phyloP scores from a whole-genome alignment of 139 green algal species.

The Tetradesmus obliquus region DNA sequence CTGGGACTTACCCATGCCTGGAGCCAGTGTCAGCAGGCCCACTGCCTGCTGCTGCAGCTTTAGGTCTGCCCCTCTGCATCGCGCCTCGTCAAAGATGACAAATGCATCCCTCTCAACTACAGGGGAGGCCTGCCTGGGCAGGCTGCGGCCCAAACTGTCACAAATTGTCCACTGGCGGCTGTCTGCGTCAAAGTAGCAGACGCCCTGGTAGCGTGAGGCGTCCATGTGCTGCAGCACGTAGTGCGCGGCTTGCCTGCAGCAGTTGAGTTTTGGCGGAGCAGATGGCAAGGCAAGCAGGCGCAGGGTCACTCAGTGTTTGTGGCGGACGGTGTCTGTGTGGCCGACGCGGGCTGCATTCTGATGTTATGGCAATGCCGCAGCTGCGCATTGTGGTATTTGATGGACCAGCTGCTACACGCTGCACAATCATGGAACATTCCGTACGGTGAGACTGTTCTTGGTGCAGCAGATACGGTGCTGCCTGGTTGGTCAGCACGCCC shows the following conservation, averaged over 20 bases:
- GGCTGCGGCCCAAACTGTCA: neutral
- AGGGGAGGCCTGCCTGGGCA: neutral
- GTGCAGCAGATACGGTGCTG: too few relatives aligned
- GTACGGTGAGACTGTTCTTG: too few relatives aligned
- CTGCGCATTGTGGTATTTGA: conserved; percentile 23
- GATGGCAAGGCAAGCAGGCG: conserved; percentile 33
- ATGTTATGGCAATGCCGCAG: conserved; percentile 66
- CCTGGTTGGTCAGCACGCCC: too few relatives aligned
- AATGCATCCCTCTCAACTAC: neutral
- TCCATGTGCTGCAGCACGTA: conserved; percentile 7
- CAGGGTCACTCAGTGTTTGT: conserved; percentile 26
- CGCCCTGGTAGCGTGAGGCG: neutral
- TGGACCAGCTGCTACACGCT: too few relatives aligned
- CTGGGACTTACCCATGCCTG: conserved; percentile 67
- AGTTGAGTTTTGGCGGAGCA: conserved; percentile 40
- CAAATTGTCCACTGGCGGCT: neutral
- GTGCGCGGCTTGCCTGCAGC: neutral
- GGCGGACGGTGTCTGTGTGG: conserved; percentile 51
- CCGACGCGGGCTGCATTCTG: conserved; percentile 68
- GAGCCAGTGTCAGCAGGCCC: conserved; percentile 72
- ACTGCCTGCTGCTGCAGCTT: conserved; percentile 56
- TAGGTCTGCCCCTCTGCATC: conserved; percentile 61
- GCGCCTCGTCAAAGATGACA: conserved; percentile 64
- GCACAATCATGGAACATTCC: too few relatives aligned
- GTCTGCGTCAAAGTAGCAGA: neutral